Base-by-base conservation (phyloP, 495 filamentous ascomycete genomes). In the Aspergillus incahuasiensis region DNA sequence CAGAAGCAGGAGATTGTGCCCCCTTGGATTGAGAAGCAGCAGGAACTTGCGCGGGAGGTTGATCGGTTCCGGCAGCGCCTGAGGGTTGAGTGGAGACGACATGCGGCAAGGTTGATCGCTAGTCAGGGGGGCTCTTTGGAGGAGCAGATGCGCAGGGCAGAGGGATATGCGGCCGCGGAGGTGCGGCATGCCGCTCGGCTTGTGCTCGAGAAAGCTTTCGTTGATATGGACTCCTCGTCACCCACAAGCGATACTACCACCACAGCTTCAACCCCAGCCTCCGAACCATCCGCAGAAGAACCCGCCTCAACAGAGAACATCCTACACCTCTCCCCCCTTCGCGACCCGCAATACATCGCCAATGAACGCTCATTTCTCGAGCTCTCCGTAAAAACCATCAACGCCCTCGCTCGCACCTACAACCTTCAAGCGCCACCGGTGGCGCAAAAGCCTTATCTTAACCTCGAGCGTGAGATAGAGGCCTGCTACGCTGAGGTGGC, bases 381-480 rank as follows among this genome's bases (percentile, higher is more conserved):
- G 49, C 83, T 96, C 6, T 81, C 89, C 32, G 84, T 98, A 64
- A 79, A 80, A 48, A 81, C 87, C 46, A 80, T 98, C 51, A 98
- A 97, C 69, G 66, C 66, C 24, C 78, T 92, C 16, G 86, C 92
- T 13, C 83, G 94, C 18, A 87, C 89, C 6, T 98, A 98, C 74
- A 98, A 98, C 58, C 82, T 98, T 0, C 89, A 94, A 82, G 94
- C 94, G 0, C 94, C 94, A 0, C 84, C 88, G 28, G 80, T 95
- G 0, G 92, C 92, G 12, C 94, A 92, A 68, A 97, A 97, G 71
- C 90, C 94, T 1, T 97, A 97, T 62, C 89, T 90, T 66, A 85
- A 77, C 21, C 81, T 97, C 2, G 85, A 90, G 24, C 85, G 94
- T 34, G 94, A 98, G 66, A 74, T 98, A 11, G 79, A 76, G 20